Evolutionary conservation across 2,329 filamentous ascomycete genomes (phyloP), one percentile per base, ranked within the genome.

Genomic region (Diaporthe caulivora): DNA sequence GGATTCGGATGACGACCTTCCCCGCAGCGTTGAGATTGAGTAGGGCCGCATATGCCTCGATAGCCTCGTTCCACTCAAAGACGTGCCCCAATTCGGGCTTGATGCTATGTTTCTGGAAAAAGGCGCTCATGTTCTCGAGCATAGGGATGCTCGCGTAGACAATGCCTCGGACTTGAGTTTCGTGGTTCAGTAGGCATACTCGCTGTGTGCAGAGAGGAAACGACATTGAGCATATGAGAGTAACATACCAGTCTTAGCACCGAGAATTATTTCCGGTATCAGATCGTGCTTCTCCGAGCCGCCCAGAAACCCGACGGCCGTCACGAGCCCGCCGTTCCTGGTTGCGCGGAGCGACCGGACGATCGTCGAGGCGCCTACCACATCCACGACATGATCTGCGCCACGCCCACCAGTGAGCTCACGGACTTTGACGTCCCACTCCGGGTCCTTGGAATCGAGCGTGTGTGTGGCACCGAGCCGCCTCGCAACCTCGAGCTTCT

Each of bases 401-500:
- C 62, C 62, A n/a, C 31, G 62, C 47, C 62, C 62, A 6, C 9
- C 62, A 2, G 62, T 67, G n/a, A 67, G n/a, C 47, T 67, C 62
- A 15, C n/a, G 62, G 5, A 53, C n/a, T 37, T 67, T 67, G n/a
- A 40, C 31, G 9, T 67, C 44, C 62, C 62, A 67, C 9, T 67
- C 62, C 47, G 62, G 44, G 11, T 67, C 62, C 1, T 67, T 67
- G 21, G 62, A 53, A 10, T 67, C n/a, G n/a, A 67, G 47, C 21
- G 3, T 34, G n/a, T 67, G 47, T 7, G n/a, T 17, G 7, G 62
- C 62, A 21, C 62, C 62, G 47, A 53, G 62, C n/a, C 24, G 47
- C 62, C 40, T 67, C n/a, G 62, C 62, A 34, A 10, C 31, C 15
- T 53, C 62, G n/a, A 67, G 44, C 31, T 53, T 67, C 21, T 67